Base-by-base conservation (phyloP, 2,329 filamentous ascomycete genomes). In the Cercospora brassicicola region DNA sequence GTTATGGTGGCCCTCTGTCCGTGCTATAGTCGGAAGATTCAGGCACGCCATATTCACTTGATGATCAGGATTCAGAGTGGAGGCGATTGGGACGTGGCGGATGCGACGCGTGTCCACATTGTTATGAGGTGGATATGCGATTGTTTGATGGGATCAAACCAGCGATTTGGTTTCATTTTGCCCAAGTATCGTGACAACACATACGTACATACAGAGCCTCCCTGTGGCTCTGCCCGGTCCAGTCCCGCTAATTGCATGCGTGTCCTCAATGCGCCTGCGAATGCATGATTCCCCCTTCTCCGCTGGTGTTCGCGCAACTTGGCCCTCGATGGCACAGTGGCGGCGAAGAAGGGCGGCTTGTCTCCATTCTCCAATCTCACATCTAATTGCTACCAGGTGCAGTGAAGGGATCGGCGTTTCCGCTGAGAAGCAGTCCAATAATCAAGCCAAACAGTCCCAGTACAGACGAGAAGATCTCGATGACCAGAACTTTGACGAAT, bases 381-480 rank as follows among this genome's bases (percentile, higher is more conserved):
- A 39, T 42, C 51, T 57, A 65, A n/a, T 39, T 55, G 61, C 61
- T 65, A 11, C 66, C 66, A 18, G 66, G 66, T 13, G 66, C 78
- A 57, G 79, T 78, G 72, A 97, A 96, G 71, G 93, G 91, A 26
- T 84, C 79, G 28, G 95, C 93, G 82, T 95, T 96, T 79, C 90
- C 87, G 67, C 92, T 92, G 62, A 98, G 87, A 73, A 99, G 85
- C 65, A 99, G 87, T 56, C 96, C 95, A 74, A 99, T 90, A 77
- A 99, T 99, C 71, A 99, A 86, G 67, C 95, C 96, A 77, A 99
- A 99, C 3, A 99, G 88, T 71, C 96, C 95, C 10, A 99, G 86
- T 59, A 99, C 94, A 48, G 94, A 98, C 79, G 94, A 97, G 85
- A 99, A 99, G 80, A 99, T 99, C 82, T 99, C 96, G 77, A 99